Evolutionary conservation across 106 monocot genomes (phyloP), one percentile per base, ranked within the genome.

Genomic region (Narthecium ossifragum): DNA sequence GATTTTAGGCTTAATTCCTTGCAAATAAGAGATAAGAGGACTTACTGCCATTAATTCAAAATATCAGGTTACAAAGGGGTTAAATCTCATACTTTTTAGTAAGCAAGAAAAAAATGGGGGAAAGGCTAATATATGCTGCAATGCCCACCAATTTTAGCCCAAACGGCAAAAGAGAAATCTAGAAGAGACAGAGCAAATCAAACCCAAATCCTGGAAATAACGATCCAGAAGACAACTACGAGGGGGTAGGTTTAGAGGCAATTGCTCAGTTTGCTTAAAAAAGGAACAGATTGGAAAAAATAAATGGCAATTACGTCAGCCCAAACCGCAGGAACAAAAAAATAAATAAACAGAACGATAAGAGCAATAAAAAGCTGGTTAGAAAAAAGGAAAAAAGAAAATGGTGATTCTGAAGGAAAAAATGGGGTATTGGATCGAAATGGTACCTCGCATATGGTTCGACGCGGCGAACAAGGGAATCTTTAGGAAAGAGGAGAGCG

Each of bases 381-480:
- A 46, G n/a, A 18, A 6, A 46, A 17, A 18, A 17, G 46, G 10
- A 46, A 15, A 4, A 18, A 46, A 46, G n/a, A 9, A 46, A 46
- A 46, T 15, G 46, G 4, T 10, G n/a, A 4, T 18, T 32, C 0
- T 36, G 10, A 10, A 8, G 22, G 12, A 55, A 45, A 24, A 34
- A 30, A 32, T 4, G 10, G 10, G 0, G 36, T 26, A 26, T 38
- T 14, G 24, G 39, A 37, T 29, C 40, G 15, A 63, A 62, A 33
- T 38, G n/a, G 59, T 40, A 91, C 90, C 90, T 85, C 12, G 79
- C 68, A 39, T 75, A 50, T 0, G 70, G 60, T 3, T 85, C 72
- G 40, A 85, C 65, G 24, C 26, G 58, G 21, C 63, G 61, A 59
- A 82, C 74, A 43, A 67, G 75, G 14, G 58, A 68, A 25, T 22